Evolutionary conservation across 139 green algal species (phyloP), one percentile per base, ranked within the genome.

Genomic region (Micromonas pusilla): DNA sequence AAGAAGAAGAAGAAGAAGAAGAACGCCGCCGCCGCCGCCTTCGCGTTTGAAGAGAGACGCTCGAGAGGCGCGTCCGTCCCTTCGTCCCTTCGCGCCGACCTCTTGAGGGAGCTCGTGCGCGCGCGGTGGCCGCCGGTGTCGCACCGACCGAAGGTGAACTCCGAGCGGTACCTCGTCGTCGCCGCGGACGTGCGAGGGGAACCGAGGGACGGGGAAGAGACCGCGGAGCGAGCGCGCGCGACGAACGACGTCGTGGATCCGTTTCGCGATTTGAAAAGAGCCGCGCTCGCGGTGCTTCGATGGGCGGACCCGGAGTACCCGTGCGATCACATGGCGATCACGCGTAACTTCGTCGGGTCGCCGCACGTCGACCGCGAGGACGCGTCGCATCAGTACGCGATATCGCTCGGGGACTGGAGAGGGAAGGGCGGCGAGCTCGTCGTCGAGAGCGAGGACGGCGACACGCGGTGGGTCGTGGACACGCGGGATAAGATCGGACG

Each of bases 311-410:
- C 62, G 5, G 32, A n/a, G 16, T 80, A 74, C 53, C 23, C 28
- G 13, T 80, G 66, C 64, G 64, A 73, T 31, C 53, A 39, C 60
- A 28, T 74, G 13, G 75, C 62, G 19, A 73, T 80, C 20, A 80
- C 75, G 28, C 62, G 64, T 21, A 80, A 80, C 13, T 80, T 80
- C 16, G 53, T 80, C 1, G 23, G 20, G 6, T 74, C 62, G 23
- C 60, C 75, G 28, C 75, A 80, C 62, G 30, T 80, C 0, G 75
- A 80, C 63, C 36, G 30, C 1, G 62, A 73, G 33, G 75, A 80
- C 3, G 63, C 63, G 62, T 33, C 13, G 0, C 64, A 52, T 52
- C 75, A 80, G 31, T 80, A 66, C 13, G 75, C 75, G 1, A 37
- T 80, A 25, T n/a, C 62, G 3, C 45, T 80, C 4, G 75, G 75